Evolutionary conservation across 2,329 filamentous ascomycete species (phyloP).

Genomic region (Trichophyton verrucosum): DNA sequence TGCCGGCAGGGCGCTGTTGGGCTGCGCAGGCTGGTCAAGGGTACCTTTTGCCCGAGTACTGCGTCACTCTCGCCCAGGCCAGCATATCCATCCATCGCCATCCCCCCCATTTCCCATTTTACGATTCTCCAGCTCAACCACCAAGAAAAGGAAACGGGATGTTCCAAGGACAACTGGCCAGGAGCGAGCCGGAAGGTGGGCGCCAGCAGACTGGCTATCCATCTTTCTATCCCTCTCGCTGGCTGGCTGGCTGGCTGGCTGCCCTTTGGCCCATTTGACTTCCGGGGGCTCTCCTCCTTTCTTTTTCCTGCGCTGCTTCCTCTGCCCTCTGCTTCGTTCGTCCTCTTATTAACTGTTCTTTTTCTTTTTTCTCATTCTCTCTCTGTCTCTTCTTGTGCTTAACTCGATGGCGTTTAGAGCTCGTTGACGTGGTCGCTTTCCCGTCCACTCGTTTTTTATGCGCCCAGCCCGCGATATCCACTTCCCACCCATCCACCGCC

Average conservation of each 20-base stretch:
- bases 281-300: too few relatives aligned
- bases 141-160: too few relatives aligned
- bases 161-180: not conserved
- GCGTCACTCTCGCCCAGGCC: too few relatives aligned
- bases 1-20: not conserved
- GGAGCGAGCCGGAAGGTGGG: not conserved
- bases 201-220: not conserved
- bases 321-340: too few relatives aligned
- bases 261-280: too few relatives aligned
- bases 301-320: too few relatives aligned
- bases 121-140: too few relatives aligned
- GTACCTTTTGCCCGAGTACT: slow-evolving; percentile 1
- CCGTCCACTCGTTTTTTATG: slow-evolving; percentile 13
- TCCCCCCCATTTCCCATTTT: too few relatives aligned
- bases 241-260: too few relatives aligned
- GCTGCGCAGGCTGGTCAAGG: not conserved
- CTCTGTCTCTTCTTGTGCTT: not conserved
- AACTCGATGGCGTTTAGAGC: slow-evolving; percentile 11
- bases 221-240: too few relatives aligned
- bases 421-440: slow-evolving; percentile 14
- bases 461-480: not conserved
- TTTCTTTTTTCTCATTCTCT: not conserved
- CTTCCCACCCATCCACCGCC: slow-evolving; percentile 1
- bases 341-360: too few relatives aligned
- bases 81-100: too few relatives aligned